Evolutionary conservation across 441 rosid species (phyloP), one percentile per base, ranked within the genome.

Genomic region (Adansonia madagascariensis): DNA sequence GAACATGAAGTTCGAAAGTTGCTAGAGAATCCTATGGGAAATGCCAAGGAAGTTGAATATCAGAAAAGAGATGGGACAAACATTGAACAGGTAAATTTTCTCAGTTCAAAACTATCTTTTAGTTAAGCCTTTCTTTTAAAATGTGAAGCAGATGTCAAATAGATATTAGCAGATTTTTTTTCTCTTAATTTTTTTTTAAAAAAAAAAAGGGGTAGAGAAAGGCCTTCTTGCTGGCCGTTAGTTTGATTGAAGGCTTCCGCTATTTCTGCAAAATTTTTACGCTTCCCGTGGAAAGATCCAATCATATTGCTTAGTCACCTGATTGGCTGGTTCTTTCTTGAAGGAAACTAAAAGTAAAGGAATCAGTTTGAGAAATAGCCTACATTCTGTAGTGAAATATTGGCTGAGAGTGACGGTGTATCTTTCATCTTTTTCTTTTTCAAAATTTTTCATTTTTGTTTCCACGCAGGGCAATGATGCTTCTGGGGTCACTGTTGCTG

Each of bases 401-500:
- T 64, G 53, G 52, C 60, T 35, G 53, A 39, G 47, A 35, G 61
- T 59, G 44, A 39, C 50, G 27, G 18, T 52, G 67, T 14, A 50
- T 35, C 18, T 56, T 20, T 78, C 75, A 20, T 27, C 53, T 10
- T 63, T n/a, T 49, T 14, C 12, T 53, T 15, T 20, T 39, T 56
- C 47, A 35, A 43, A 46, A 41, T 11, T 43, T 39, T n/a, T 22
- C 10, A 49, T 67, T 35, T 53, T 71, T 75, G 57, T 63, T 73
- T 53, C n/a, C 22, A 57, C 75, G 77, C 84, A 85, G 90, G 67
- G 61, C 3, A 79, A 64, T 72, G 86, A 82, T 76, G 74, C 66
- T 50, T 44, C 75, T 56, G 78, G 41, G 71, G 80, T 71, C 74
- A 68, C 81, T 39, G 50, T 70, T 76, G 76, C 47, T 67, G 73